Base-by-base conservation (phyloP, 2,329 filamentous ascomycete species). In the Fusarium sp. region DNA sequence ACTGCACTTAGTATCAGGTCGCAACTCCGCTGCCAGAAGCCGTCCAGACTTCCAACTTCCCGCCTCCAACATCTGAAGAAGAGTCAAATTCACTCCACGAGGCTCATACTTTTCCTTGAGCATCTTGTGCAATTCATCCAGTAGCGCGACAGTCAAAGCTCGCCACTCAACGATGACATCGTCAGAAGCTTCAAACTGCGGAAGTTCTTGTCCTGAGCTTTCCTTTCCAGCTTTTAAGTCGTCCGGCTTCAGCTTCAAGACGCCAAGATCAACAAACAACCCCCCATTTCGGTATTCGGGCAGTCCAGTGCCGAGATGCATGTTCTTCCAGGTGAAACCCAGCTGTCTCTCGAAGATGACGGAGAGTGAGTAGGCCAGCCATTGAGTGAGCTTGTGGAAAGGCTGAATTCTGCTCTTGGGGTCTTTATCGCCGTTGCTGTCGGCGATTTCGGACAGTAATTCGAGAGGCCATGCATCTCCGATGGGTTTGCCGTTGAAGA, bases 1-100 rank as follows among this genome's bases (percentile, higher is more conserved):
- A 61, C 93, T 93, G 73, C 94, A 92, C 83, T 92, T 94, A 18
- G 93, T 96, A 77, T 93, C 92, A 21, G 94, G 94, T 64, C 94
- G 87, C 49, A 89, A 91, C 63, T 94, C 90, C 80, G 95, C 93
- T 56, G 94, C 94, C 77, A 96, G 86, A 83, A 96, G 94, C 80
- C 94, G 88, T 62, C 94, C 93, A 74, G 92, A 92, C 70, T 89
- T 89, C 87, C 87, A 89, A 4, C 85, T 86, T 1, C 87, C 87
- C 9, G 87, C 87, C 63, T 89, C 87, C 3, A 89, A 73, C 72
- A 88, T 79, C 76, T 89, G 87, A 1, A 86, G 82, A 79, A 89
- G 81, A 44, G 77, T 85, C 59, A 89, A 60, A 0, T 7, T 40
- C 0, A 69, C 56, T 0, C 70, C 59, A 1, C 37, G 79, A 69